Conservation (phyloP, 768 basidiomycete genomes). For the Agrocybe chaxingu region DNA sequence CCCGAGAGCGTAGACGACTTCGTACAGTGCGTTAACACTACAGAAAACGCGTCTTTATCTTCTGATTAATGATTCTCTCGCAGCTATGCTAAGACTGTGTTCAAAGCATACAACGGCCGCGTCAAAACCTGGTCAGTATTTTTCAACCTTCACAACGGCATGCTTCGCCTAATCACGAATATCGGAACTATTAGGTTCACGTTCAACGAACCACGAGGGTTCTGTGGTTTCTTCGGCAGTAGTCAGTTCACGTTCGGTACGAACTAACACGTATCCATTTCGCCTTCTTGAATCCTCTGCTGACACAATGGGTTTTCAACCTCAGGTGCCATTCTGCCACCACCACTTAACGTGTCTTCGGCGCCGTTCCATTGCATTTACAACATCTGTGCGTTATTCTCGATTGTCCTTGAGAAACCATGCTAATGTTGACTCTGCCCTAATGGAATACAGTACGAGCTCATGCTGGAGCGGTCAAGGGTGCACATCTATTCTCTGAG, state of each 20-base stretch:
- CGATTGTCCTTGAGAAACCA: too few relatives aligned
- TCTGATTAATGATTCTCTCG: background rate
- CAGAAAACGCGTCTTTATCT: background rate
- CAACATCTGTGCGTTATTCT: slow-evolving; percentile 32
- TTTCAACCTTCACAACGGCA: too few relatives aligned
- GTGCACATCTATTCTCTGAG: too few relatives aligned
- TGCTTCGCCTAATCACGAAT: too few relatives aligned
- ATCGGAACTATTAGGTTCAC: slow-evolving; percentile 25
- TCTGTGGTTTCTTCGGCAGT: slow-evolving; percentile 31
- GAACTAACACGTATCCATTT: slow-evolving; percentile 4
- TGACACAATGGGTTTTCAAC: background rate
- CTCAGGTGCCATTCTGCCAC: slow-evolving; percentile 26
- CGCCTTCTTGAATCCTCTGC: too few relatives aligned
- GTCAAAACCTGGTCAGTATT: slow-evolving; percentile 39
- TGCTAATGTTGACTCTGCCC: too few relatives aligned
- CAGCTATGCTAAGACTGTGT: slow-evolving; percentile 48
- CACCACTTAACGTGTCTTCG: slow-evolving; percentile 38
- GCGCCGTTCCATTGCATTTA: slow-evolving; percentile 45
- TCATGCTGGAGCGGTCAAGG: too few relatives aligned
- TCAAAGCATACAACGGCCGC: slow-evolving; percentile 43
- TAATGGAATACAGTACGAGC: too few relatives aligned
- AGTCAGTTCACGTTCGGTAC: slow-evolving; percentile 37
- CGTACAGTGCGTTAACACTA: slow-evolving; percentile 27
- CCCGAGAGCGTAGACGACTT: slow-evolving; percentile 45
- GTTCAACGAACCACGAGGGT: slow-evolving; percentile 51